Evolutionary conservation across 2,329 filamentous ascomycete genomes (phyloP).

Genomic region (Polychaeton citri): DNA sequence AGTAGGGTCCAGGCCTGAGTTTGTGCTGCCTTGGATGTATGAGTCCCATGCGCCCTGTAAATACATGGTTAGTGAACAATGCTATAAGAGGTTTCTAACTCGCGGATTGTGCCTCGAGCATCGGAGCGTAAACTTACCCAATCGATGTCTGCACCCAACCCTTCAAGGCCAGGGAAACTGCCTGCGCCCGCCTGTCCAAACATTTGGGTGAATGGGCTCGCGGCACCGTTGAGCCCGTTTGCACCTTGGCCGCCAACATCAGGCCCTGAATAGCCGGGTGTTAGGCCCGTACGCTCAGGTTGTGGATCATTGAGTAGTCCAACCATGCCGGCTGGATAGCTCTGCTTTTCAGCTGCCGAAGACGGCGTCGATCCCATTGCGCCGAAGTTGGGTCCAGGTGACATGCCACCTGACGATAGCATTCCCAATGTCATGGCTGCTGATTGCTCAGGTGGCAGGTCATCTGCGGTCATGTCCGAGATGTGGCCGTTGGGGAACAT

Average conservation of each 20-base stretch:
- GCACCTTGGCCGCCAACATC: constrained; percentile 18
- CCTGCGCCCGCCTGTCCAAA: constrained; percentile 15
- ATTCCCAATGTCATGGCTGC: constrained; percentile 60
- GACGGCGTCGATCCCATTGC: constrained; percentile 10
- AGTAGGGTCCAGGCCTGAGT: constrained; percentile 23
- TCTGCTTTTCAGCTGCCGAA: constrained; percentile 3
- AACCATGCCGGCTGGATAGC: constrained; percentile 21
- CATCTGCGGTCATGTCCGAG: constrained; percentile 35
- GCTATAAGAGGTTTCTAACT: too few relatives aligned
- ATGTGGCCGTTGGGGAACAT: constrained; percentile 19
- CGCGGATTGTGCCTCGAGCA: constrained; percentile 6
- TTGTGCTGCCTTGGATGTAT: constrained; percentile 48
- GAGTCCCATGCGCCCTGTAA: constrained; percentile 53
- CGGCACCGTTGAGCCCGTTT: constrained; percentile 14
- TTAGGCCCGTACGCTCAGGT: constrained; percentile 18
- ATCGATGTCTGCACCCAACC: constrained; percentile 31
- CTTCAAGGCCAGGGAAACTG: constrained; percentile 42
- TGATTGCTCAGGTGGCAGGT: constrained; percentile 45
- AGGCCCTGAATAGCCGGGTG: constrained; percentile 21
- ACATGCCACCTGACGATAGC: constrained; percentile 47
- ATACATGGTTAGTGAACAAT: constrained; percentile 12
- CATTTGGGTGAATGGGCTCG: constrained; percentile 22
- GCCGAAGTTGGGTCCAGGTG: constrained; percentile 24
- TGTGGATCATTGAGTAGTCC: constrained; percentile 19
- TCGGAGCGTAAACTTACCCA: constrained; percentile 36